Conservation (phyloP, 2,329 filamentous ascomycete genomes). For the Akanthomyces muscarius region DNA sequence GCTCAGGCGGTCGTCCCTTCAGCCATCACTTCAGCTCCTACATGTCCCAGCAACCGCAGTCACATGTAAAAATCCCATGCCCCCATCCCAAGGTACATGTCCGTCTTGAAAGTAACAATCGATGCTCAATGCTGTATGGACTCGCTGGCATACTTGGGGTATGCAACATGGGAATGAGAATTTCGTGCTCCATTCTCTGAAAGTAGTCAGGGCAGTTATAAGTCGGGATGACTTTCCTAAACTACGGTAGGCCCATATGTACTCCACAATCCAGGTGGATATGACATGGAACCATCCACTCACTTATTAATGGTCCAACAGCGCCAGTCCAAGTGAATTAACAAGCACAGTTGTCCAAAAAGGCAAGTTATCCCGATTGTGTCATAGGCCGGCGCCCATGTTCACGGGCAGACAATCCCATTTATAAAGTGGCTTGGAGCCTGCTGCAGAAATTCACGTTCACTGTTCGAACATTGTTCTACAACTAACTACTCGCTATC, state of each 20-base stretch:
- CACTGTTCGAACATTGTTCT: neutral
- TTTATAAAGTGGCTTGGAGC: neutral
- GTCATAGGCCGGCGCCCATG: neutral
- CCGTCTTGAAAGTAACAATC: too few species aligned
- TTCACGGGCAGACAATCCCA: neutral
- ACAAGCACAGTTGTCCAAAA: neutral
- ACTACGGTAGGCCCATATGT: neutral
- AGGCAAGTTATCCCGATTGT: slow-evolving; percentile 3
- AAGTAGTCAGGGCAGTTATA: too few species aligned
- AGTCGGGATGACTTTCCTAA: neutral
- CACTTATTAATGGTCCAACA: neutral
- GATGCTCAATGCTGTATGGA: too few species aligned
- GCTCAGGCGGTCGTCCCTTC: too few species aligned
- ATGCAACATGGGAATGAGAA: too few species aligned
- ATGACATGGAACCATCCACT: neutral
- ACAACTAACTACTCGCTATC: neutral
- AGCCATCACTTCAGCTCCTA: too few species aligned
- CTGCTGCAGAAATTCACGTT: neutral
- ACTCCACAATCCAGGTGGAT: neutral
- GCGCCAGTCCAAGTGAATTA: neutral
- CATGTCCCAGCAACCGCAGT: too few species aligned
- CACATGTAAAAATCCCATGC: too few species aligned
- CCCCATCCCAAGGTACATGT: too few species aligned
- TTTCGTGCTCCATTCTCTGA: too few species aligned
- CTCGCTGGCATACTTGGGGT: too few species aligned